These are phyloP conservation scores for Basidiobolus meristosporus DNA, from an alignment of 371 early-diverging fungal genomes.

Conservation along the genomic window DNA sequence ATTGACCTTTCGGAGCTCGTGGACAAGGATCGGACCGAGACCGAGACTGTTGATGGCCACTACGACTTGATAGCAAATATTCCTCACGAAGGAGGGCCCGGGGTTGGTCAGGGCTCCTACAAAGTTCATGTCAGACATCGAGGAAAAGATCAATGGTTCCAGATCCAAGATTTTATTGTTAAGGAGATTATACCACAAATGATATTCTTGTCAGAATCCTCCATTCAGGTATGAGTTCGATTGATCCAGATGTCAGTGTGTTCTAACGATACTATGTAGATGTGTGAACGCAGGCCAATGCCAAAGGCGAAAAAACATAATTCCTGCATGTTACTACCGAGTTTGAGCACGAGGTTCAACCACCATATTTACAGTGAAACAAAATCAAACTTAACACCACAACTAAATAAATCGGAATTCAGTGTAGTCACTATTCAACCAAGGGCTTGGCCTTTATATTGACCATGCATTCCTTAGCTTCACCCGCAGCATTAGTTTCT, in stretches of 20 bases:
- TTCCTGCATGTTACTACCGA: too few species aligned
- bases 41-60: constrained; percentile 16
- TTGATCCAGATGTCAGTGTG: too few species aligned
- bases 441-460: too few species aligned
- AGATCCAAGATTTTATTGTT: constrained; percentile 83
- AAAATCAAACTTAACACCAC: too few species aligned
- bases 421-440: too few species aligned
- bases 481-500: too few species aligned
- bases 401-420: too few species aligned
- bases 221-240: constrained; percentile 66
- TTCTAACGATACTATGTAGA: too few species aligned
- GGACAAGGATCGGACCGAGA: neutral
- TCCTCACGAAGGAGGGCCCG: constrained; percentile 70
- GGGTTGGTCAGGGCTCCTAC: constrained; percentile 45
- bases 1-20: constrained; percentile 29
- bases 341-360: too few species aligned
- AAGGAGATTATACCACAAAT: constrained; percentile 87
- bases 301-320: too few species aligned
- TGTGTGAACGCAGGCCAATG: constrained; percentile 4
- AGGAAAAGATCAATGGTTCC: constrained; percentile 82
- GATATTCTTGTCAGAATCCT: constrained; percentile 83
- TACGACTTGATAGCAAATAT: constrained; percentile 88
- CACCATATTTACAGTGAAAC: too few species aligned
- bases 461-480: too few species aligned
- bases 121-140: constrained; percentile 63